Evolutionary conservation across 192 early-diverging fungal genomes (phyloP).

Genomic region (Backusella circina): DNA sequence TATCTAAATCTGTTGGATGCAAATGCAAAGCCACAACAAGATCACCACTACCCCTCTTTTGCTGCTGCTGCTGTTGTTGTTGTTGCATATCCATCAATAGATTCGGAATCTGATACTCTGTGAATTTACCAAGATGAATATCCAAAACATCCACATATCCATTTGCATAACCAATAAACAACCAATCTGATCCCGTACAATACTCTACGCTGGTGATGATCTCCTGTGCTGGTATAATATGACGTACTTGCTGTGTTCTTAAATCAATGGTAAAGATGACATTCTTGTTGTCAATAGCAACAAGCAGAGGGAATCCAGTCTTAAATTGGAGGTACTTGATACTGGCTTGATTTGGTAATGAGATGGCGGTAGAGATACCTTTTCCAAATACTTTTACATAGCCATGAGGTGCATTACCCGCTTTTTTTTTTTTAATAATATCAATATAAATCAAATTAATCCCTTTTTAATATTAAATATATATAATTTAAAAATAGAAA

Average conservation of each 20-base stretch:
- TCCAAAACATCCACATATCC: slow-evolving; percentile 49
- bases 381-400: slow-evolving; percentile 45
- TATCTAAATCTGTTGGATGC: slow-evolving; percentile 47
- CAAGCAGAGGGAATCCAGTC: slow-evolving; percentile 42
- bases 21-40: slow-evolving; percentile 45
- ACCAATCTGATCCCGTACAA: slow-evolving; percentile 46
- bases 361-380: slow-evolving; percentile 20
- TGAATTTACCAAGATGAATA: slow-evolving; percentile 32
- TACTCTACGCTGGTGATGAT: slow-evolving; percentile 46
- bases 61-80: no score
- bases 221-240: slow-evolving; percentile 33
- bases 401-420: slow-evolving; percentile 10
- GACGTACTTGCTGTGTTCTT: slow-evolving; percentile 27
- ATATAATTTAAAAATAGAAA: neutral
- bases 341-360: slow-evolving; percentile 29
- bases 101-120: slow-evolving; percentile 41
- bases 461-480: neutral
- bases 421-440: neutral
- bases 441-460: neutral
- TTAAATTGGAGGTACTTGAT: slow-evolving; percentile 52
- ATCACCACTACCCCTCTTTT: slow-evolving; percentile 6
- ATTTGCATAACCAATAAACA: slow-evolving; percentile 47
- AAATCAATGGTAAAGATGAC: slow-evolving; percentile 50
- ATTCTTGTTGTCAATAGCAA: slow-evolving; percentile 44
- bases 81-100: slow-evolving; percentile 6